A percentile compares a stretch with the other conserved stretches of the same genome.
These are phyloP conservation scores for Macrotyloma uniflorum DNA, from an alignment of 306 rosid genomes.

Conservation along the genomic window DNA sequence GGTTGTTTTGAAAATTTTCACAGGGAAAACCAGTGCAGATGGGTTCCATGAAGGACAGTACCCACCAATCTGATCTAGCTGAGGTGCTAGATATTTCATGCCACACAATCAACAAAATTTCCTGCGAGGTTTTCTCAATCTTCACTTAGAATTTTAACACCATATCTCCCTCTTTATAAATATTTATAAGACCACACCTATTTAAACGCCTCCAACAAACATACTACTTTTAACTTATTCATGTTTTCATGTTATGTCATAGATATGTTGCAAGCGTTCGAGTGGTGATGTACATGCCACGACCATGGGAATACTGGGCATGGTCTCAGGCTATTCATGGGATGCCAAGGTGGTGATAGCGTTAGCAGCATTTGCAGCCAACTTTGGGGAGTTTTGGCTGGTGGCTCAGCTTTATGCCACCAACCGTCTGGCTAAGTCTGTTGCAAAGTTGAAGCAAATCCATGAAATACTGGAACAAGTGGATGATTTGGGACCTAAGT, in stretches of 20 bases:
- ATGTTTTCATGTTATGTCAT: slow-evolving; percentile 26
- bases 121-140: slow-evolving; percentile 56
- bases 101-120: slow-evolving; percentile 49
- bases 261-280: slow-evolving; percentile 60
- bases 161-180: background rate
- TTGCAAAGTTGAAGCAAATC: slow-evolving; percentile 58
- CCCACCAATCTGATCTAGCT: slow-evolving; percentile 33
- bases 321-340: slow-evolving; percentile 64
- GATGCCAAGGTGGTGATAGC: slow-evolving; percentile 69
- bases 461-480: slow-evolving; percentile 51
- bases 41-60: slow-evolving; percentile 40
- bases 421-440: slow-evolving; percentile 56
- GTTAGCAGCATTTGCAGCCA: slow-evolving; percentile 62
- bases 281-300: slow-evolving; percentile 60
- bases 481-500: slow-evolving; percentile 46
- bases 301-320: slow-evolving; percentile 53
- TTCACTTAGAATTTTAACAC: background rate
- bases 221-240: background rate
- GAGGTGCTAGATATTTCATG: slow-evolving; percentile 51
- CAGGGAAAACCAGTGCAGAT: slow-evolving; percentile 42
- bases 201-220: background rate
- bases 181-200: background rate
- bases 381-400: slow-evolving; percentile 65
- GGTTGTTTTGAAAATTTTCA: background rate
- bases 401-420: slow-evolving; percentile 50